Base-by-base conservation (phyloP, 2,329 filamentous ascomycete genomes). In the Venturia aucupariae region DNA sequence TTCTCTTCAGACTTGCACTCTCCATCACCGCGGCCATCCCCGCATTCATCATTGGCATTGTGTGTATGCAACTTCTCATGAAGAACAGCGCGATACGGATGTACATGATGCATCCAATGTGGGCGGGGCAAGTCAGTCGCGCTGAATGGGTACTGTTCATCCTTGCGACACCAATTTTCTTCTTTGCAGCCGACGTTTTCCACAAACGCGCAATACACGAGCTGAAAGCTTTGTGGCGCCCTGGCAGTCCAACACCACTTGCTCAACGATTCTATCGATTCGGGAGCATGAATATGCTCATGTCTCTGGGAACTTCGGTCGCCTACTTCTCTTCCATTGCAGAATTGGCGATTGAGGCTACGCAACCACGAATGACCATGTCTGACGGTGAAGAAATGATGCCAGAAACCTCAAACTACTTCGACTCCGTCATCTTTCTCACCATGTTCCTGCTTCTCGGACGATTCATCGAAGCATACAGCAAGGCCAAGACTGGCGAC, bases 201-300 rank as follows among this genome's bases (percentile, higher is more conserved):
- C 93, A 97, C 72, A 75, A 81, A 15, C 83, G 90, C 48, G 89
- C 90, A 0, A 73, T 92, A 68, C 94, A 92, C 72, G 92, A 96
- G 70, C 77, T 97, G 15, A 81, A 81, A 66, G 82, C 86, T 0
- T 79, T 96, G 67, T 97, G 92, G 92, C 83, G 88, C 27, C 85
- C 79, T 2, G 84, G 86, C 35, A 96, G 90, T 72, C 84, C 82
- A 44, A 87, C 87, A 0, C 89, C 90, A 0, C 73, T 95, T 4
- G 70, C 90, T 19, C 84, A 88, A 69, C 82, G 92, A 17, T 92
- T 97, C 71, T 91, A 92, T 74, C 86, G 89, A n/a, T 97, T 97
- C 71, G 92, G 92, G 10, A 96, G 92, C 78, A 97, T 97, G 92
- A 96, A 96, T 72, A 88, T 95, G 78, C 82, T 97, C 66, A 92